Base-by-base conservation (phyloP, 208 protist species). In the Trypanosoma rangeli region DNA sequence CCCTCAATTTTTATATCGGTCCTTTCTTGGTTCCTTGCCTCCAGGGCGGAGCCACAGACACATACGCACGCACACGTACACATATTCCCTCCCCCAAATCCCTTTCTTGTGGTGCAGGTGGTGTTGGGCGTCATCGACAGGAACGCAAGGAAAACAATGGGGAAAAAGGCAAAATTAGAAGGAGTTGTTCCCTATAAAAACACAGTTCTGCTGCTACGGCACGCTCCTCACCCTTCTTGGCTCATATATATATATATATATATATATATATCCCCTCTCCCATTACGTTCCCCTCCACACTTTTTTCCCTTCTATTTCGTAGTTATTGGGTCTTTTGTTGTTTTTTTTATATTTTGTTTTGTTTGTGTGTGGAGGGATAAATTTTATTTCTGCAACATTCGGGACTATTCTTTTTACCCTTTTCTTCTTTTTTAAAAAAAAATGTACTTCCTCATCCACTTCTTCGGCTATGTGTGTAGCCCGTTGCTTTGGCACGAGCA, bases 291-390 rank as follows among this genome's bases (percentile, higher is more conserved):
- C 37, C 4, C 37, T 42, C 37, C 37, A 42, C 37, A 42, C 10
- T 10, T 42, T 10, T 13, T 42, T 42, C 37, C 4, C 10, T 42
- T 10, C 37, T 42, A 42, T 54, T 73, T 39, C 20, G n/a, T n/a
- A n/a, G n/a, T n/a, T n/a, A n/a, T n/a, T n/a, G n/a, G n/a, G n/a
- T n/a, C n/a, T n/a, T n/a, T n/a, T n/a, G n/a, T n/a, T 29, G 50
- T 64, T 57, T 73, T 61, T 63, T 44, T 75, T 16, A 42, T 37
- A 53, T 26, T 58, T 56, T n/a, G n/a, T n/a, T n/a, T n/a, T n/a
- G n/a, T n/a, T n/a, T n/a, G n/a, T n/a, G n/a, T n/a, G n/a, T n/a
- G n/a, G n/a, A n/a, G n/a, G n/a, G n/a, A n/a, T n/a, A n/a, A n/a
- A n/a, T n/a, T n/a, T n/a, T n/a, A n/a, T n/a, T n/a, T n/a, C n/a